A percentile compares a stretch with the other conserved stretches of the same genome.
Conservation (phyloP, 208 protist genomes). For the Jaenimonas drosophilae region DNA sequence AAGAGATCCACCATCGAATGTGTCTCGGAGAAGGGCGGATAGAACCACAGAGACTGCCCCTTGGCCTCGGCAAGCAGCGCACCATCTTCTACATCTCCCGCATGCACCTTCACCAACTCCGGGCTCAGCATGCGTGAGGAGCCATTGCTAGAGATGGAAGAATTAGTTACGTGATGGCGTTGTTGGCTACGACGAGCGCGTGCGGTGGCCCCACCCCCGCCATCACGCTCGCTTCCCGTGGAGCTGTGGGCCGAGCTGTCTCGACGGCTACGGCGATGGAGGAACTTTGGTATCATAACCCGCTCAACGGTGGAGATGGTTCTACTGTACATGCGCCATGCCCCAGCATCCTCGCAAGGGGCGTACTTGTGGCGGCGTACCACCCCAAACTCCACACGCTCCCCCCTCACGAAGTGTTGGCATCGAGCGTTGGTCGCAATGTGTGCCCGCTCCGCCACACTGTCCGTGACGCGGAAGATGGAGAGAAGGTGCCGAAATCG, state of each 20-base stretch:
- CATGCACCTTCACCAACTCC: neutral
- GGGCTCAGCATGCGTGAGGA: too few species aligned
- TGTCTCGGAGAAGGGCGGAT: constrained; percentile 19
- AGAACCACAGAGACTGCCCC: constrained; percentile 31
- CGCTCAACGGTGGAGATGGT: constrained; percentile 15
- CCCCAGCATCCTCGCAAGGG: constrained; percentile 3
- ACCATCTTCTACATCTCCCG: neutral
- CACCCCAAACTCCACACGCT: constrained; percentile 25
- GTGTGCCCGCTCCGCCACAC: too few species aligned
- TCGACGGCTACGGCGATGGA: too few species aligned
- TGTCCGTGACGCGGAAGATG: too few species aligned
- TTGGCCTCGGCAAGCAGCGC: constrained; percentile 26
- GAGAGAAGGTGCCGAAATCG: constrained; percentile 34
- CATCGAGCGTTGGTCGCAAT: constrained; percentile 23
- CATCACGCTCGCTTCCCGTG: too few species aligned
- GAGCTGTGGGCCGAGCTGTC: too few species aligned
- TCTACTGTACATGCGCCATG: constrained; percentile 30
- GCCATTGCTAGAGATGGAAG: too few species aligned
- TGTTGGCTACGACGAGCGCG: too few species aligned
- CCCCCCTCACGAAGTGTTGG: constrained; percentile 27
- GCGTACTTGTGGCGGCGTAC: constrained; percentile 16
- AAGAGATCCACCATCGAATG: constrained; percentile 24
- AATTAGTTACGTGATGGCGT: too few species aligned
- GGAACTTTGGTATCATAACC: too few species aligned
- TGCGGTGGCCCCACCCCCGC: too few species aligned